Conservation (phyloP, 2,329 filamentous ascomycete genomes). For the Neofusicoccum sp. region DNA sequence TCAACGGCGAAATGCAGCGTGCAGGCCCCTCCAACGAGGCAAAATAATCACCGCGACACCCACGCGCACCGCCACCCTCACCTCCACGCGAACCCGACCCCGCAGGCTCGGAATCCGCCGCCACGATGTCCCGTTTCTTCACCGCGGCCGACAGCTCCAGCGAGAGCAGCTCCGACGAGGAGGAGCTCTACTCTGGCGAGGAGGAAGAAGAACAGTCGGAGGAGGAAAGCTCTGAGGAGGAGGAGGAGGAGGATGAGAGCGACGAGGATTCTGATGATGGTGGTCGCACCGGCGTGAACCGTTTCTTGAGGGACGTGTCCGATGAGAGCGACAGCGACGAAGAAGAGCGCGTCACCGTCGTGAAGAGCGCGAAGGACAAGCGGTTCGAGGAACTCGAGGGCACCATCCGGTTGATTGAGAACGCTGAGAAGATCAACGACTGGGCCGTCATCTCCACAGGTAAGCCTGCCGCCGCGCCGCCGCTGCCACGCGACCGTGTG, state of each 20-base stretch:
- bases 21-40: conserved; percentile 20
- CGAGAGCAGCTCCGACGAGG: conserved; percentile 92
- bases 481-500: conserved; percentile 25
- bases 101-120: conserved; percentile 13
- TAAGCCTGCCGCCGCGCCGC: conserved; percentile 49
- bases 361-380: conserved; percentile 99
- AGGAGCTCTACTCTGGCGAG: conserved; percentile 85
- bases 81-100: conserved; percentile 12
- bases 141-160: conserved; percentile 92
- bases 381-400: conserved; percentile 89
- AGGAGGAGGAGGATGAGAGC: conserved; percentile 59
- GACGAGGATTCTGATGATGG: conserved; percentile 50
- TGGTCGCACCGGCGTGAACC: conserved; percentile 70
- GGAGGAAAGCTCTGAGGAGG: conserved; percentile 60
- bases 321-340: conserved; percentile 84
- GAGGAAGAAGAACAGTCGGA: conserved; percentile 66
- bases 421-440: conserved; percentile 96
- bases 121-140: conserved; percentile 82
- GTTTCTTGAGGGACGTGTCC: conserved; percentile 79
- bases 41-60: conserved; percentile 19
- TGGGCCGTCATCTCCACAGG: conserved; percentile 91
- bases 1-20: conserved; percentile 19
- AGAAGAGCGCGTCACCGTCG: conserved; percentile 79
- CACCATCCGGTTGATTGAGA: conserved; percentile 89
- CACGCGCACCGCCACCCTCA: conserved; percentile 16